Evolutionary conservation across 768 basidiomycete species (phyloP), one percentile per base, ranked within the genome.

Genomic region (Rhodotorula diobovata): DNA sequence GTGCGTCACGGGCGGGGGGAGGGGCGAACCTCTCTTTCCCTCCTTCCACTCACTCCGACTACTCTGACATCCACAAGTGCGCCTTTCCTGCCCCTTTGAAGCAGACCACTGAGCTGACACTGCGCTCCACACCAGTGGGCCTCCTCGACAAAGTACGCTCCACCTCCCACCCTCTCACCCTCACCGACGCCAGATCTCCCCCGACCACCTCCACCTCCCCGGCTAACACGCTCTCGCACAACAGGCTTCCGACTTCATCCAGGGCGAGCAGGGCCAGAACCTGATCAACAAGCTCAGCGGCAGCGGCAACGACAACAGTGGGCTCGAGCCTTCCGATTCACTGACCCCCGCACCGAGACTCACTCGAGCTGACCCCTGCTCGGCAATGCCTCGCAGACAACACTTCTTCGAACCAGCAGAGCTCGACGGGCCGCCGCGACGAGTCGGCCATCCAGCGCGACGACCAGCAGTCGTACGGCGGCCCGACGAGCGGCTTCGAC

Each of bases 401-500:
- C n/a, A n/a, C n/a, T n/a, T n/a, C n/a, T n/a, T n/a, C n/a, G 55
- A 37, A 21, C 63, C 8, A 34, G 15, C 23, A 39, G 15, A 18
- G 20, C 46, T 25, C 23, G 23, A 28, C 25, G 9, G 45, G 45
- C 11, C 10, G 43, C 48, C 34, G 57, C 39, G 39, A 58, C 57
- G 16, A 15, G 53, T 34, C 54, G 18, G 6, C 41, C 30, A 30
- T 37, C 51, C 57, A 48, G 34, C 34, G 48, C 16, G 28, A 39
- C 56, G 56, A 57, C 35, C 23, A 37, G 23, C 34, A 30, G 7
- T 66, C 65, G 28, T 34, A 16, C 48, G 65, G 56, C 56, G 64
- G 64, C 28, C 55, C 55, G 8, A 45, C 46, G 45, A 14, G 55
- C 25, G 64, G 64, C 25, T 59, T 59, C n/a, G 58, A 59, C 41